These are phyloP conservation scores for Pleurotus pulmonarius DNA, from an alignment of 768 basidiomycete species.

Conservation along the genomic window DNA sequence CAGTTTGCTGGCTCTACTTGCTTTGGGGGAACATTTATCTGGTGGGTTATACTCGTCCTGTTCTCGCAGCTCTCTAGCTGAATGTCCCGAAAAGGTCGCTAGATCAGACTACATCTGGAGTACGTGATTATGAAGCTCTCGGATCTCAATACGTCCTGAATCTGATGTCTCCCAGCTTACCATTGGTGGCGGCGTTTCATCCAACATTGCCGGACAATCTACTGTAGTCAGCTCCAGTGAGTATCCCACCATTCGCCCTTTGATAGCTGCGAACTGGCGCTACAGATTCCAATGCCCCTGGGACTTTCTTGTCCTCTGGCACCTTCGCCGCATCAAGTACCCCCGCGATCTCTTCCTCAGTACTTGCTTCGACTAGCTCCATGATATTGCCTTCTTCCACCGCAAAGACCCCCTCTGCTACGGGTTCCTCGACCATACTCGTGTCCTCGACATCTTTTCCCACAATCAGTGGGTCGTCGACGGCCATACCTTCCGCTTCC, in stretches of 20 bases:
- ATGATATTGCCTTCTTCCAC: too few species aligned
- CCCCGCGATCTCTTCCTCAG: too few species aligned
- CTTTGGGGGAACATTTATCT: slow-evolving; percentile 16
- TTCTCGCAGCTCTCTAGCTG: not conserved
- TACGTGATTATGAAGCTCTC: not conserved
- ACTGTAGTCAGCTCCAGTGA: not conserved
- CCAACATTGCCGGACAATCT: not conserved
- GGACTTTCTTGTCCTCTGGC: too few species aligned
- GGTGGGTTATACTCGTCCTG: slow-evolving; percentile 3
- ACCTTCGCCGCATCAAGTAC: too few species aligned
- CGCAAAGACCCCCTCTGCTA: too few species aligned
- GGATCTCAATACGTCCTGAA: not conserved
- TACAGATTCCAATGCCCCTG: too few species aligned
- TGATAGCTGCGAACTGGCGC: too few species aligned
- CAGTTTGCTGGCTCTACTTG: slow-evolving; percentile 12
- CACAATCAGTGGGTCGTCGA: too few species aligned
- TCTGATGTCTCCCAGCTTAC: not conserved
- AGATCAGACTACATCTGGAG: not conserved
- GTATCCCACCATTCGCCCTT: not conserved
- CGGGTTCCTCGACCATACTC: too few species aligned
- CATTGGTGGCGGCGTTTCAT: not conserved
- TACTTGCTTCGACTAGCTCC: too few species aligned
- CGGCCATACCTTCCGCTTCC: too few species aligned
- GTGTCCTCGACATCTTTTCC: too few species aligned
- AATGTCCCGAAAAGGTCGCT: not conserved